Evolutionary conservation across 192 early-diverging fungal genomes (phyloP), one percentile per base, ranked within the genome.

Genomic region (Backusella parvicylindrica): DNA sequence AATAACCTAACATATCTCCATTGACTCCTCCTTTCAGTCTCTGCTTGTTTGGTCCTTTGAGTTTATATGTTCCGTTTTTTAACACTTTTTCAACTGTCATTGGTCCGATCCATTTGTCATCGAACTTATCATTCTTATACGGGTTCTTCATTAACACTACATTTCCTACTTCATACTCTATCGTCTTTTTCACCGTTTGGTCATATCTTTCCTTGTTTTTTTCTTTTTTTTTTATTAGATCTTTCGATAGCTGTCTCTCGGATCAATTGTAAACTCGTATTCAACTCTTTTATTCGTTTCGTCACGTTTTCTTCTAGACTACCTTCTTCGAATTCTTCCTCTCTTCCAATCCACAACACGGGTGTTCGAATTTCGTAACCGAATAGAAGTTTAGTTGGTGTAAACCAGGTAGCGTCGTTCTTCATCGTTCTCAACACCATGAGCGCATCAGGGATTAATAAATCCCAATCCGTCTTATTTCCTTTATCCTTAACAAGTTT

Each of bases 301-400:
- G 33, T 6, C 33, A 35, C 33, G 33, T 35, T 2, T 3, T 35
- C 33, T 35, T 35, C 33, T 35, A 35, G 33, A 35, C 6, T 35
- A 3, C 33, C 33, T 35, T 35, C 15, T 21, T 38, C 49, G 26
- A 65, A 70, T 15, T 71, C 73, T 49, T 13, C 8, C 13, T 31
- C 23, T 3, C 60, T 72, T 0, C 38, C 38, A 28, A 60, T 67
- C 77, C 69, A 79, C 1, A 32, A 32, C 2, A 30, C 31, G 9
- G 69, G 77, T 3, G 73, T 70, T 43, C 37, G 28, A 2, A 74
- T 33, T 0, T 79, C 63, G 15, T 71, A 75, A 9, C 77, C 77
- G 56, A 67, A 79, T 13, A 74, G 33, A 0, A 79, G 64, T 3
- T 49, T 63, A 37, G 28, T n/a, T 2, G 77, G 53, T 23, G 68